Conservation (phyloP, 2,329 filamentous ascomycete genomes). For the Colletotrichum acutatum region DNA sequence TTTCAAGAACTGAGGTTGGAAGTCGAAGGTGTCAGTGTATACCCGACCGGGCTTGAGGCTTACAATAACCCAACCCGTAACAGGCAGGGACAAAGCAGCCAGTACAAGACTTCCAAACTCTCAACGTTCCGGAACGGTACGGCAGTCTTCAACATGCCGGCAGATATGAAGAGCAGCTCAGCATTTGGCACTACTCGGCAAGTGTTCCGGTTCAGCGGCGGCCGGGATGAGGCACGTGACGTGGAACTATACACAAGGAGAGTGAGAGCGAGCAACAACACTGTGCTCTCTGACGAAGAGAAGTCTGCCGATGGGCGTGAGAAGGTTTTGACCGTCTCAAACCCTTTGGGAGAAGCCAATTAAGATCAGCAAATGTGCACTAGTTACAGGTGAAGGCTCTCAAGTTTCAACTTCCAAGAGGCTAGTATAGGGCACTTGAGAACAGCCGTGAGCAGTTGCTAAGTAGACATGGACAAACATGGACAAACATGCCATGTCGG, state of each 20-base stretch:
- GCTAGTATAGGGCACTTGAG: not conserved
- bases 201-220: slow-evolving; percentile 63
- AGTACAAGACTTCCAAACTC: slow-evolving; percentile 45
- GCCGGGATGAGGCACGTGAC: slow-evolving; percentile 41
- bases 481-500: slow-evolving; percentile 23
- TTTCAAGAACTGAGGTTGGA: slow-evolving; percentile 54
- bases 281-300: slow-evolving; percentile 60
- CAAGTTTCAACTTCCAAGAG: slow-evolving; percentile 12
- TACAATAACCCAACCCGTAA: slow-evolving; percentile 52
- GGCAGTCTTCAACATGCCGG: slow-evolving; percentile 63
- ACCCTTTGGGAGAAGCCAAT: not conserved
- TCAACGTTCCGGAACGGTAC: slow-evolving; percentile 67
- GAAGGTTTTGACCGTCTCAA: slow-evolving; percentile 9
- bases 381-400: slow-evolving; percentile 1
- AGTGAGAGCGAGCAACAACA: slow-evolving; percentile 65
- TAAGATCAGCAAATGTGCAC: slow-evolving; percentile 9
- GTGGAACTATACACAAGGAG: slow-evolving; percentile 66
- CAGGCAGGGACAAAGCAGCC: slow-evolving; percentile 5
- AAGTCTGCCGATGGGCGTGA: slow-evolving; percentile 43
- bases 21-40: slow-evolving; percentile 52
- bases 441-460: not conserved
- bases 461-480: not conserved
- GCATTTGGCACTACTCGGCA: slow-evolving; percentile 69
- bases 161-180: slow-evolving; percentile 56
- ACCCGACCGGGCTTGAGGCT: slow-evolving; percentile 70